Evolutionary conservation across 177 flowering plant species (phyloP).

Genomic region (Vitis hybrid): DNA sequence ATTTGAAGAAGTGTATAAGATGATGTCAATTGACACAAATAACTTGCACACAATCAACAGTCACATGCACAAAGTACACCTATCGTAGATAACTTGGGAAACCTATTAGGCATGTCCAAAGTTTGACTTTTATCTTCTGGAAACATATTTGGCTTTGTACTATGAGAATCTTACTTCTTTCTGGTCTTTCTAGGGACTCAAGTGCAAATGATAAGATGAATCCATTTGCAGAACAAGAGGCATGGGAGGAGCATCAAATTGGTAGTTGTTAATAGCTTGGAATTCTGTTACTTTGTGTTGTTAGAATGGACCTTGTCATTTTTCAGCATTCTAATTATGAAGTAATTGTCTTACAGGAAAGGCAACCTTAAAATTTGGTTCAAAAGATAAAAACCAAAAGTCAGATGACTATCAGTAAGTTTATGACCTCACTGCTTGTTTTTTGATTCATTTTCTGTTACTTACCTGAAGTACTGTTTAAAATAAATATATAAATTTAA

Average conservation of each 20-base stretch:
- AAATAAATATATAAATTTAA: not conserved
- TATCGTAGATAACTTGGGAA: not conserved
- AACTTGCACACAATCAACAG: not conserved
- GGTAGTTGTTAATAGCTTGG: constrained; percentile 30
- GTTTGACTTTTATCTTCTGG: constrained; percentile 1
- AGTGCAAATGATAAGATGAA: constrained; percentile 82
- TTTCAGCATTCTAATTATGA: constrained; percentile 1
- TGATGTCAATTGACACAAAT: too few relatives aligned
- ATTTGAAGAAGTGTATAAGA: not conserved
- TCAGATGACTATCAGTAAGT: constrained; percentile 82
- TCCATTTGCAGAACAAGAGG: constrained; percentile 99
- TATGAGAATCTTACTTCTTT: constrained; percentile 7
- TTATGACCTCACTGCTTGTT: constrained; percentile 4
- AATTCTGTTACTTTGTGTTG: not conserved
- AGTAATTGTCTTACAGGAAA: constrained; percentile 55
- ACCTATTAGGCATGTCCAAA: not conserved
- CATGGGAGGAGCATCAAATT: constrained; percentile 99
- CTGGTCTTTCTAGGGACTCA: constrained; percentile 48
- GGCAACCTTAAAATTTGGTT: constrained; percentile 81
- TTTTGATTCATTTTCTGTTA: not conserved
- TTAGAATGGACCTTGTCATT: not conserved
- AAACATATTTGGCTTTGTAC: constrained; percentile 1
- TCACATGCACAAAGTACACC: not conserved
- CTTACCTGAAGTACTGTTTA: not conserved
- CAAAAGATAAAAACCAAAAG: constrained; percentile 63